Conservation (phyloP, 2,329 filamentous ascomycete species). For the Aspergillus aculeatinus region DNA sequence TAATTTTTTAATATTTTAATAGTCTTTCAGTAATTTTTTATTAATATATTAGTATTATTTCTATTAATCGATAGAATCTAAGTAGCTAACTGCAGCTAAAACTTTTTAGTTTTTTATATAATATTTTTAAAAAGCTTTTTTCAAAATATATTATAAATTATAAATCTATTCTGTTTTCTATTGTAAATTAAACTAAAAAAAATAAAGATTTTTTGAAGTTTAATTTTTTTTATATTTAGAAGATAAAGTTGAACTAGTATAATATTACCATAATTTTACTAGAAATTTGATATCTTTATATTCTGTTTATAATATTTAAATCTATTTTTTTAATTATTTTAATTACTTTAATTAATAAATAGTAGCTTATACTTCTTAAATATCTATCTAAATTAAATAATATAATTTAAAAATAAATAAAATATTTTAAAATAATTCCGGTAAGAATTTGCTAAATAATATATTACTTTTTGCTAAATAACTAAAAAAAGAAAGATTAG, state of each 20-base stretch:
- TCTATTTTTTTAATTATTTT: no score
- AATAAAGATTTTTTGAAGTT: conserved; percentile 10
- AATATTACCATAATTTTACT: not conserved
- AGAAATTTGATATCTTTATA: conserved; percentile 7
- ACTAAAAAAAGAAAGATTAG: no score
- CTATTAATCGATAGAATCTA: no score
- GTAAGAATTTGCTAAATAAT: no score
- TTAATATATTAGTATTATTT: conserved; percentile 5
- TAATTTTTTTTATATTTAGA: not conserved
- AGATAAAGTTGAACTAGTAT: not conserved
- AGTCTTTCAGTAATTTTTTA: not conserved
- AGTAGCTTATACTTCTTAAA: no score
- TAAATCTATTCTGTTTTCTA: conserved; percentile 1
- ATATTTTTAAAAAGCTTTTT: not conserved
- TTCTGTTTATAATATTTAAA: no score
- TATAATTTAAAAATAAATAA: no score
- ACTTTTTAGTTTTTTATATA: conserved; percentile 1
- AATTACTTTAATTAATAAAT: no score
- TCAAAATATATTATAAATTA: conserved; percentile 5
- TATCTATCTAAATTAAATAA: no score
- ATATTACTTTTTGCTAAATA: no score
- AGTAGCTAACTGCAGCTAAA: not conserved
- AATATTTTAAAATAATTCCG: no score
- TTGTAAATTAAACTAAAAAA: conserved; percentile 7
- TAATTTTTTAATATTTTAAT: not conserved